phyloP scores from a whole-genome alignment of 139 green algal genomes.

The Picochlorum sp. region DNA sequence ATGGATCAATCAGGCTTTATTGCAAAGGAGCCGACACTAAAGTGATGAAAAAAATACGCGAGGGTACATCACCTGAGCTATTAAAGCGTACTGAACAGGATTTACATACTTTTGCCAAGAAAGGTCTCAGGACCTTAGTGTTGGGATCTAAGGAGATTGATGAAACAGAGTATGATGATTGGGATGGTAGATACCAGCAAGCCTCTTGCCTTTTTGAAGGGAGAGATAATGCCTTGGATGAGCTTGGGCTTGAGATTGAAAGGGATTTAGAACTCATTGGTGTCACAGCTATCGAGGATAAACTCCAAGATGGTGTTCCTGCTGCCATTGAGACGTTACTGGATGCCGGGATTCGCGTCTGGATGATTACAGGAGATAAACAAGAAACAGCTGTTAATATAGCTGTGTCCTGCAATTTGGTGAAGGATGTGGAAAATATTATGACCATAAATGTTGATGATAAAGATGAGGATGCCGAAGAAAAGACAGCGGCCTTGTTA shows the following conservation, averaged over 20 bases:
- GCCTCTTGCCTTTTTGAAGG: slow-evolving; percentile 31
- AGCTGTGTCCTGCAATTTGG: slow-evolving; percentile 73
- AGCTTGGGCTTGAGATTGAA: slow-evolving; percentile 50
- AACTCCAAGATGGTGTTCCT: slow-evolving; percentile 86
- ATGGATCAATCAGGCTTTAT: slow-evolving; percentile 66
- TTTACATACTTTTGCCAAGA: slow-evolving; percentile 26
- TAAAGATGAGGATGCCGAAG: not conserved
- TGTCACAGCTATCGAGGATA: slow-evolving; percentile 97
- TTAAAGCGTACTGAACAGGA: slow-evolving; percentile 15
- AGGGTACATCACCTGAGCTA: slow-evolving; percentile 7
- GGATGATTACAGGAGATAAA: slow-evolving; percentile 83
- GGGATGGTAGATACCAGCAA: slow-evolving; percentile 47
- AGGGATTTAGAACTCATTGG: slow-evolving; percentile 75
- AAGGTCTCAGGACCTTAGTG: slow-evolving; percentile 43
- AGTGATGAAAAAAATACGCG: slow-evolving; percentile 55
- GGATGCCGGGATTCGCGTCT: slow-evolving; percentile 72
- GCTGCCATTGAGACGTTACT: slow-evolving; percentile 76
- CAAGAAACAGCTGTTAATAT: slow-evolving; percentile 93
- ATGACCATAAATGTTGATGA: slow-evolving; percentile 49
- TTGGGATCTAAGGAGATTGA: slow-evolving; percentile 33
- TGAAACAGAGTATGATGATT: slow-evolving; percentile 27
- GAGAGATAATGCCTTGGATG: slow-evolving; percentile 49
- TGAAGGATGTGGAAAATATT: slow-evolving; percentile 45
- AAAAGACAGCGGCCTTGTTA: not conserved
- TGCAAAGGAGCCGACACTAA: slow-evolving; percentile 80